Percentiles rank a stretch among this genome's conserved stretches.
phyloP scores from a whole-genome alignment of 495 filamentous ascomycete species.

The Glonium stellatum region DNA sequence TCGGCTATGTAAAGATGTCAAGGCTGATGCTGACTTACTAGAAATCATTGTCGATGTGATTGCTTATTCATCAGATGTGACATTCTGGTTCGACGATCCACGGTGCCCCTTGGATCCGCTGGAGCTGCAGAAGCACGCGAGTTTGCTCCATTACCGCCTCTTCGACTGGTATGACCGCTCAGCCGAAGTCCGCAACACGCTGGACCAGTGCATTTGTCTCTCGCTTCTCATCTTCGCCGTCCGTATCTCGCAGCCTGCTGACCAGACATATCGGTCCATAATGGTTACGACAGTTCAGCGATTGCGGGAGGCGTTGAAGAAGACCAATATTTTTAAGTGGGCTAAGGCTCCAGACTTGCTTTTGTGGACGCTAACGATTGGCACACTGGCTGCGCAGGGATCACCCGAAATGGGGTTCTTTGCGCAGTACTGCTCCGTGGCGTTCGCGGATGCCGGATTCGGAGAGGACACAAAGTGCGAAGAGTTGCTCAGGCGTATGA shows the following conservation, averaged over 20 bases:
- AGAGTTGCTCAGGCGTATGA: slow-evolving; percentile 21
- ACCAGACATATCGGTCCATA: slow-evolving; percentile 10
- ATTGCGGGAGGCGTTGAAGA: slow-evolving; percentile 9
- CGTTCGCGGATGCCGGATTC: slow-evolving; percentile 16
- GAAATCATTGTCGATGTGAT: slow-evolving; percentile 15
- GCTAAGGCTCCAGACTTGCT: slow-evolving; percentile 16
- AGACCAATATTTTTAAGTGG: slow-evolving; percentile 14
- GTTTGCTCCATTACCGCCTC: slow-evolving; percentile 18
- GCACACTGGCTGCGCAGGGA: slow-evolving; percentile 18
- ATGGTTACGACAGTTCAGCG: slow-evolving; percentile 13
- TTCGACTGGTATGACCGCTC: slow-evolving; percentile 19
- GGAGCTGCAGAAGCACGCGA: slow-evolving; percentile 25
- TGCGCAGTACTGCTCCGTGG: slow-evolving; percentile 11
- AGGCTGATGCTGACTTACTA: slow-evolving; percentile 15
- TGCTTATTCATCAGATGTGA: slow-evolving; percentile 15
- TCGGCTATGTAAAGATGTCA: slow-evolving; percentile 13
- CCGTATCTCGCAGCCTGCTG: slow-evolving; percentile 4
- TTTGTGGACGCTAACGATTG: slow-evolving; percentile 24
- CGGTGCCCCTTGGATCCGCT: slow-evolving; percentile 23
- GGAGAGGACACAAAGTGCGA: slow-evolving; percentile 5
- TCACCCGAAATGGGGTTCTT: slow-evolving; percentile 20
- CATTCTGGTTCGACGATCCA: slow-evolving; percentile 16
- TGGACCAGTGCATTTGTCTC: slow-evolving; percentile 26
- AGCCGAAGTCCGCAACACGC: slow-evolving; percentile 5
- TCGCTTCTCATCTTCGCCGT: slow-evolving; percentile 17